These are phyloP conservation scores for Saksenaea vasiformis DNA, from an alignment of 371 early-diverging fungal genomes.

Conservation along the genomic window DNA sequence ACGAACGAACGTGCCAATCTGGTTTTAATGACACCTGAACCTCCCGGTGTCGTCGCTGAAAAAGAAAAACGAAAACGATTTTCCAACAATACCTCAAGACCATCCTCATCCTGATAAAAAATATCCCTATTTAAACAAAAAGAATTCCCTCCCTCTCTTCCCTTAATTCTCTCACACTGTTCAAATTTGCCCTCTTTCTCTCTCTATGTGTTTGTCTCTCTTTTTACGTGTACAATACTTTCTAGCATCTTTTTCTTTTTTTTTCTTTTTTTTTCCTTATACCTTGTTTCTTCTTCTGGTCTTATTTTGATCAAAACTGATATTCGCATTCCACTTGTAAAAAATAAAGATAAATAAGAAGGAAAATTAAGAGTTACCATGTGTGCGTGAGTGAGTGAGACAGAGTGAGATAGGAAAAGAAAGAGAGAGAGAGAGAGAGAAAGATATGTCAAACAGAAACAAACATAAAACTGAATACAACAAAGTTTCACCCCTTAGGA, in stretches of 20 bases:
- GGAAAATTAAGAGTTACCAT: background rate
- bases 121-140: too few relatives aligned
- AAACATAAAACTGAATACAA: background rate
- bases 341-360: background rate
- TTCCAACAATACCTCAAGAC: background rate
- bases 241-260: background rate
- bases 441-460: background rate
- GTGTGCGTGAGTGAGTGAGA: too few relatives aligned
- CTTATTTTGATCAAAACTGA: slow-evolving; percentile 1
- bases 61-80: slow-evolving; percentile 34
- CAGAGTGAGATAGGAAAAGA: background rate
- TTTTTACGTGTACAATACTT: background rate
- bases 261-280: background rate
- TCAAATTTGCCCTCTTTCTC: too few relatives aligned
- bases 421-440: background rate
- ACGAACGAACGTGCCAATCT: slow-evolving; percentile 33
- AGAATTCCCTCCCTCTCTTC: background rate
- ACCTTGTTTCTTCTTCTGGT: background rate
- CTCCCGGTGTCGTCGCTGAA: slow-evolving; percentile 48
- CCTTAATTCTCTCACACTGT: background rate
- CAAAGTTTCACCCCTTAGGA: slow-evolving; percentile 2
- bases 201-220: background rate
- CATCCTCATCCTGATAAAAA: slow-evolving; percentile 3
- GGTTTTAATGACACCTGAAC: slow-evolving; percentile 44
- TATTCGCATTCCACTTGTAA: background rate